Evolutionary conservation across 176 grass and related monocot genomes (phyloP), one percentile per base, ranked within the genome.

Genomic region (Lolium multiflorum): DNA sequence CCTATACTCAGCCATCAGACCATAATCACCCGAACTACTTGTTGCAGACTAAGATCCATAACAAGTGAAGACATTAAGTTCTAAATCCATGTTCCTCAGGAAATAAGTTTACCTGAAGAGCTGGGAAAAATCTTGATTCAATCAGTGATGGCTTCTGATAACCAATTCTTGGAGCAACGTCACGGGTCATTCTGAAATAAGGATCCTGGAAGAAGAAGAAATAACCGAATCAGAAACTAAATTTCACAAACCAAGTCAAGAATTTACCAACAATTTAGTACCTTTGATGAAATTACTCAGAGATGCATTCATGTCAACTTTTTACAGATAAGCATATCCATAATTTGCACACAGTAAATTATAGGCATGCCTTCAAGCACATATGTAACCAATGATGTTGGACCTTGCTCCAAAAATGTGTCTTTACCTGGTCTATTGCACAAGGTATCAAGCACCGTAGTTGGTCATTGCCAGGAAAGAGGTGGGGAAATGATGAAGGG

Each of bases 171-270:
- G 97, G 94, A 85, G 97, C 97, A 93, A 99, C 97, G 68, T 99
- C 97, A 51, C 97, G 94, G 51, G 97, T 99, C 97, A 99, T 99
- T 85, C 94, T 92, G 73, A 99, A 99, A 85, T 99, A 99, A 74
- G 97, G 97, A 91, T 99, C 97, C 97, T 96, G 79, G 35, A 87
- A 78, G 25, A 85, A 81, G 11, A 56, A 39, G 79, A 89, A 71
- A 14, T 50, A 82, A 31, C 82, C 5, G 44, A 67, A 80, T 65
- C 35, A 84, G 26, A 31, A 83, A 44, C 38, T 68, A 4, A 58
- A 58, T 57, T 15, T 51, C 25, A 7, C 7, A 43, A 73, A 83
- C 61, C 8, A 64, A 68, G 79, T 46, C 77, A 78, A 37, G 57
- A 58, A 81, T 26, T 18, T 22, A 71, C 7, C 10, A 20, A 50